These are phyloP conservation scores for Xerocomus subilludens DNA, from an alignment of 1,284 basidiomycete species.

Conservation along the genomic window DNA sequence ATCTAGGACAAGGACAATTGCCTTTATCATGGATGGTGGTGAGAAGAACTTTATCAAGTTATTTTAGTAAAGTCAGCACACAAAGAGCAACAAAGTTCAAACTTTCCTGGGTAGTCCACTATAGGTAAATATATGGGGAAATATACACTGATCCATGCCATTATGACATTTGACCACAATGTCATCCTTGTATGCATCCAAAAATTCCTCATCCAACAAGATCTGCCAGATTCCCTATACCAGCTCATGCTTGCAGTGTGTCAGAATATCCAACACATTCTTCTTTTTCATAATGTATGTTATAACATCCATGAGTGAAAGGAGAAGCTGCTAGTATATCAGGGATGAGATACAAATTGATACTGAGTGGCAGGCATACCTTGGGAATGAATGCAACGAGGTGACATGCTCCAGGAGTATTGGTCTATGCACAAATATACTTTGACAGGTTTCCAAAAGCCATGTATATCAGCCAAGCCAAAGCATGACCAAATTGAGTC, in stretches of 20 bases:
- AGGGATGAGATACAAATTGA: no score
- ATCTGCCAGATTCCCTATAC: background rate
- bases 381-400: background rate
- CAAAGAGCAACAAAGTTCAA: no score
- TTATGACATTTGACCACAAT: slow-evolving; percentile 19
- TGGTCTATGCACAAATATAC: background rate
- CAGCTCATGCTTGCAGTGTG: background rate
- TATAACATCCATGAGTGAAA: no score
- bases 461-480: background rate
- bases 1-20: no score
- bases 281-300: no score
- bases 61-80: no score
- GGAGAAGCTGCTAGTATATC: no score
- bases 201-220: background rate
- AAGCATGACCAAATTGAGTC: background rate
- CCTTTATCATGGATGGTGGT: no score
- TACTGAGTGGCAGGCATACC: background rate
- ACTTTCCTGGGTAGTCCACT: no score
- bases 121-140: no score
- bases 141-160: background rate
- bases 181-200: background rate
- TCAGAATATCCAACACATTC: no score
- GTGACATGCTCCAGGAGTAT: background rate
- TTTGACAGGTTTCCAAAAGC: background rate
- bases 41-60: no score